Evolutionary conservation across 768 basidiomycete genomes (phyloP), one percentile per base, ranked within the genome.

Genomic region (Lactarius trivialis): DNA sequence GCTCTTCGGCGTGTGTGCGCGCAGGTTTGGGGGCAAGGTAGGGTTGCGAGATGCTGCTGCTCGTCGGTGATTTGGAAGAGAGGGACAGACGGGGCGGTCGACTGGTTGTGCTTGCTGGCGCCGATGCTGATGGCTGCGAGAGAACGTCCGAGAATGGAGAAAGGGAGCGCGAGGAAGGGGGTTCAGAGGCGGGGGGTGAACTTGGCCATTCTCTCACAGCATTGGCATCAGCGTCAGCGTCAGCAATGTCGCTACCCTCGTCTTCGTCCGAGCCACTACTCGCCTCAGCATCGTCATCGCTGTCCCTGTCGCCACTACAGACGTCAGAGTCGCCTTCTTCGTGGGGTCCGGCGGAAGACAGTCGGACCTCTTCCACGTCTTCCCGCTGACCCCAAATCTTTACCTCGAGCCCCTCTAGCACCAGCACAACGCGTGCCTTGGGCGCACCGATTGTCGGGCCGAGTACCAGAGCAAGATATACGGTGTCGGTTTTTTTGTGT

Each of bases 401-500:
- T 19, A 77, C 76, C 60, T 87, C 83, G 8, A 91, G 70, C 0
- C 84, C 85, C 70, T 90, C 83, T 3, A 91, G 76, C 0, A 78
- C 85, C 19, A 86, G 75, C 17, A 89, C 71, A 1, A 90, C 79
- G 63, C 79, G 79, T 1, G 85, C 77, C 65, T 80, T 86, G 2
- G 88, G 80, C 0, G 85, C 78, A 15, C 81, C 80, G 4, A 84
- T 70, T 56, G 82, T 86, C 0, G 89, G 82, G 2, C 89, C 89
- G 1, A 91, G 76, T 12, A 86, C 74, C 45, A 91, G 78, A 0
- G 82, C 81, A 17, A 92, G 73, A 68, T 85, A 83, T 1, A 77
- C 82, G 9, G 77, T 78, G 5, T 60, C 41, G 57, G 56, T 21
- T 58, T 41, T 60, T 14, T 52, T 62, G 19, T 55, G 60, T 21